phyloP scores from a whole-genome alignment of 805 yeast species.

The Hanseniaspora singularis region DNA sequence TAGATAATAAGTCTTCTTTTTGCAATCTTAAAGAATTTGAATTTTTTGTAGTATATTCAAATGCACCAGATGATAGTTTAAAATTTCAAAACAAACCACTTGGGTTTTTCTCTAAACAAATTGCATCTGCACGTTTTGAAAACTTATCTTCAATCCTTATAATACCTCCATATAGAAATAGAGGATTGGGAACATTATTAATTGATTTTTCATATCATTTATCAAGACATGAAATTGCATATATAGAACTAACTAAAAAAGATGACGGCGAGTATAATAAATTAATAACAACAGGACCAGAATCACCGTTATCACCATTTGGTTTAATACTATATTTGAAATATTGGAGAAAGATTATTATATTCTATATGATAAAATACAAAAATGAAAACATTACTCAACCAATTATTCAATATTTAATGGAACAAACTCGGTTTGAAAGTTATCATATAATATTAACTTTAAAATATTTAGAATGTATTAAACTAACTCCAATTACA shows the following conservation, averaged over 20 bases:
- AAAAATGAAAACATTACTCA: conserved; percentile 28
- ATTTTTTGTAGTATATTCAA: conserved; percentile 61
- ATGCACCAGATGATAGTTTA: conserved; percentile 17
- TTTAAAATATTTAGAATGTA: conserved; percentile 42
- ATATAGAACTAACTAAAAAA: no score
- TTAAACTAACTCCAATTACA: conserved; percentile 25
- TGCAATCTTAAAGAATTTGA: conserved; percentile 70
- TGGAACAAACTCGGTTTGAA: conserved; percentile 52
- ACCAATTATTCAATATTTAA: conserved; percentile 33
- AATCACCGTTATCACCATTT: conserved; percentile 72
- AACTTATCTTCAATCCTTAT: conserved; percentile 84
- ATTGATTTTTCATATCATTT: conserved; percentile 75
- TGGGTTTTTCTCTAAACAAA: conserved; percentile 89
- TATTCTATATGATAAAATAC: conserved; percentile 33
- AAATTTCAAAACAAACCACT: conserved; percentile 39
- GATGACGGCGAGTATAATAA: no score
- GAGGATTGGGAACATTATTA: conserved; percentile 62
- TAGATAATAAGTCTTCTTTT: conserved; percentile 81
- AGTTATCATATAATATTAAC: conserved; percentile 49
- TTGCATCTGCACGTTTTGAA: conserved; percentile 61
- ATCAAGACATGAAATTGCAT: conserved; percentile 29
- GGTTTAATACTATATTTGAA: conserved; percentile 62
- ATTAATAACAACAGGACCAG: conserved; percentile 64
- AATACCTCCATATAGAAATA: conserved; percentile 83
- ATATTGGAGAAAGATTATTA: conserved; percentile 58